These are phyloP conservation scores for Margaritispora aquatica DNA, from an alignment of 495 filamentous ascomycete genomes.

Conservation along the genomic window DNA sequence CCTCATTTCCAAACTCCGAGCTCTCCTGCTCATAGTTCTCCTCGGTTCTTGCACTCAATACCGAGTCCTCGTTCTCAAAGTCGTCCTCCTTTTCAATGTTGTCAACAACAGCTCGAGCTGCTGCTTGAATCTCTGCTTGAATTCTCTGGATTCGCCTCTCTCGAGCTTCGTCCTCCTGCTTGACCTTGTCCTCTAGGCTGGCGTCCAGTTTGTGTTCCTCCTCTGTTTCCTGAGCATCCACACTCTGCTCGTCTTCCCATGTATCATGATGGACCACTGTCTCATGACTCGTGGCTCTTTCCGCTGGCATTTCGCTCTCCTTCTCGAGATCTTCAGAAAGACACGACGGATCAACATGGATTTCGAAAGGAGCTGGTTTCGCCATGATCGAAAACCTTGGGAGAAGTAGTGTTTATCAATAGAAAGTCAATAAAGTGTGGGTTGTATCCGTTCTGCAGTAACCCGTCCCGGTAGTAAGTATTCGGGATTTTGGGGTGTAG, in stretches of 20 bases:
- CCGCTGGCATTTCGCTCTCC: constrained; percentile 17
- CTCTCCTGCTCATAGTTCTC: constrained; percentile 21
- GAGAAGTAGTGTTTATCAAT: not conserved
- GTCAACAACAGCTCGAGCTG: constrained; percentile 34
- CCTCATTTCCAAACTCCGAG: constrained; percentile 22
- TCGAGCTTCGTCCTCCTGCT: constrained; percentile 8
- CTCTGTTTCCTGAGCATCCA: not conserved
- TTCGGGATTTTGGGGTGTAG: too few species aligned
- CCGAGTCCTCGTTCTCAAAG: constrained; percentile 25
- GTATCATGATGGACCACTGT: constrained; percentile 19
- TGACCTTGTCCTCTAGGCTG: constrained; percentile 4
- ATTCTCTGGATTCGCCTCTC: constrained; percentile 20
- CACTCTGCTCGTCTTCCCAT: constrained; percentile 7
- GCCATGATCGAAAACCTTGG: constrained; percentile 13
- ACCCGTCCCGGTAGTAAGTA: constrained; percentile 13
- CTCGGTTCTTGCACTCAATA: constrained; percentile 29
- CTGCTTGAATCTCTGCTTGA: constrained; percentile 38
- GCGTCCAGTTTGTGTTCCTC: constrained; percentile 5
- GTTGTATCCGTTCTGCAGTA: constrained; percentile 19
- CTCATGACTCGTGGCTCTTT: constrained; percentile 11
- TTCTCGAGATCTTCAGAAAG: constrained; percentile 31
- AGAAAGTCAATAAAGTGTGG: constrained; percentile 6
- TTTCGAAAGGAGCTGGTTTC: constrained; percentile 30
- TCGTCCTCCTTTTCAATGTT: constrained; percentile 29
- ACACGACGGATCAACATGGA: constrained; percentile 37